Percentiles rank a stretch among this genome's conserved stretches.
Conservation (phyloP, 2,329 filamentous ascomycete genomes). For the Juglanconis oblonga region DNA sequence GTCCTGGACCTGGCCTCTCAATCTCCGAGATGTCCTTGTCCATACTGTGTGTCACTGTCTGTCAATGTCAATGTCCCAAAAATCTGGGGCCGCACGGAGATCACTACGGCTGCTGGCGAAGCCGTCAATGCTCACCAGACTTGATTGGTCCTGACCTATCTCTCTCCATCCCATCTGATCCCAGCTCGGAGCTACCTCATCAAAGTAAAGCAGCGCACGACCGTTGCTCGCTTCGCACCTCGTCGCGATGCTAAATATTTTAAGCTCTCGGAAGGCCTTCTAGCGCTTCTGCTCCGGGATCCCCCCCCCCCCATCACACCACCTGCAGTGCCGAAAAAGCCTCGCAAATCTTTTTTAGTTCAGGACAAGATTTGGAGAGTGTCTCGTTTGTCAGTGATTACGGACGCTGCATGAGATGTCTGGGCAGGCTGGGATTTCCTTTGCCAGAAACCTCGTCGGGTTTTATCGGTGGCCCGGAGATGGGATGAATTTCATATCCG, state of each 20-base stretch:
- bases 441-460: too few relatives aligned
- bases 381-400: slow-evolving; percentile 12
- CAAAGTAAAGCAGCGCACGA: too few relatives aligned
- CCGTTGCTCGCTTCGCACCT: too few relatives aligned
- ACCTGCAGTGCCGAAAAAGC: neutral
- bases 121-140: slow-evolving; percentile 1
- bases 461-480: too few relatives aligned
- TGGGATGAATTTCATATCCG: too few relatives aligned
- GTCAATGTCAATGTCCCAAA: neutral
- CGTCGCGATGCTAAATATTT: too few relatives aligned
- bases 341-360: too few relatives aligned
- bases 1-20: neutral
- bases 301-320: neutral
- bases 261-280: too few relatives aligned
- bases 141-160: neutral
- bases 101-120: neutral
- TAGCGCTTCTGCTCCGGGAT: neutral
- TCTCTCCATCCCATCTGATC: too few relatives aligned
- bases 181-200: too few relatives aligned
- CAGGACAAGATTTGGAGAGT: neutral
- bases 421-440: too few relatives aligned
- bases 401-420: neutral
- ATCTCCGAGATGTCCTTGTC: neutral
- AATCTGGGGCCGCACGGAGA: neutral
- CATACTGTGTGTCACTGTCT: neutral